Percentiles rank a stretch among this genome's conserved stretches.
These are phyloP conservation scores for Cladosporium cucumerinum DNA, from an alignment of 2,329 filamentous ascomycete genomes.

Conservation along the genomic window DNA sequence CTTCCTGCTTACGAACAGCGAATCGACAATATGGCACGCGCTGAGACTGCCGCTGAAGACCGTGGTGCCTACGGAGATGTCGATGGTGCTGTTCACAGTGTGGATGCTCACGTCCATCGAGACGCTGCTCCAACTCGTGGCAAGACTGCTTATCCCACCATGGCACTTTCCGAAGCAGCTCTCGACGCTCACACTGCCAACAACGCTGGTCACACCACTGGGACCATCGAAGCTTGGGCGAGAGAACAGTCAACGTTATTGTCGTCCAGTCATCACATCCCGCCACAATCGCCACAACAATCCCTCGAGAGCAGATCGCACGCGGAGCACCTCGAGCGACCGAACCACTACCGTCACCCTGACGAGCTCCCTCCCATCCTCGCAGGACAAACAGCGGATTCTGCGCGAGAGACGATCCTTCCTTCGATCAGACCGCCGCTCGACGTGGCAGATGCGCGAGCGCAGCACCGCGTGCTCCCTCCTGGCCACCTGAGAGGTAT, in stretches of 20 bases:
- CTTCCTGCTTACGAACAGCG: not conserved
- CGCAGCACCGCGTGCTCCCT: not conserved
- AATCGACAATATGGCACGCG: not conserved
- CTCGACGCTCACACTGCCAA: not conserved
- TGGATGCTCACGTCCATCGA: not conserved
- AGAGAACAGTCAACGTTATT: not conserved
- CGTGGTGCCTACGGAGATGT: not conserved
- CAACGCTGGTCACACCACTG: not conserved
- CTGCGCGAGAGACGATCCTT: not conserved
- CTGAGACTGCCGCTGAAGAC: not conserved
- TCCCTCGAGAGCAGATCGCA: no score
- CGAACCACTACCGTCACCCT: not conserved
- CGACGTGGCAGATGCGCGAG: not conserved
- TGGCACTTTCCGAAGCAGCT: not conserved
- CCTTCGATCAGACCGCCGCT: not conserved
- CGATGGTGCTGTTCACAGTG: not conserved
- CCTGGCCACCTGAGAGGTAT: not conserved
- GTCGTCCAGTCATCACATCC: not conserved
- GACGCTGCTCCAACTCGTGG: not conserved
- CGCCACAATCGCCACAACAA: not conserved
- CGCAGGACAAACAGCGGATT: not conserved
- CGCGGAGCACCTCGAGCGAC: no score
- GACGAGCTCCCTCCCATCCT: not conserved
- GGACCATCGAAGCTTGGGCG: not conserved
- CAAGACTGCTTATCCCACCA: not conserved